Base-by-base conservation (phyloP, 345 rosid genomes). In the Chamaenerion angustifolium region DNA sequence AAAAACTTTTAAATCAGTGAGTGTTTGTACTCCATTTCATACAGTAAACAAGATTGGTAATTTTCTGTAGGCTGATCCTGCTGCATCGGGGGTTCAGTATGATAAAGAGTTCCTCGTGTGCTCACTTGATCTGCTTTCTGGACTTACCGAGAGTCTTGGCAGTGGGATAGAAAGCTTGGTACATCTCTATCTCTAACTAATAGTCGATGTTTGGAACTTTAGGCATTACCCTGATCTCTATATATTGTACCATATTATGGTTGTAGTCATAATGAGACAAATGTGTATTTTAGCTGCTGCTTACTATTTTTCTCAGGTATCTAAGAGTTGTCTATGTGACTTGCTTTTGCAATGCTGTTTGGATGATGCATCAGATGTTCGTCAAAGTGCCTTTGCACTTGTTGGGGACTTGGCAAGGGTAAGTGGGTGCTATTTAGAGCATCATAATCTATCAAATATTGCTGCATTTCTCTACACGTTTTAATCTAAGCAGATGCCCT, bases 141-240 rank as follows among this genome's bases (percentile, higher is more conserved):
- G 99, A 57, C 85, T 93, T 62, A 69, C 82, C 2, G 99, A 88
- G 67, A 90, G 99, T 61, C 95, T 93, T 64, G 80, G 86, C 54
- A 73, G 84, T 71, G 86, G 87, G 67, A 76, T 93, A 41, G 96
- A 93, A 73, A 80, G 87, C 71, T 72, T 93, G 99, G 99, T 93
- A 80, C 31, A 35, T 35, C 40, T 31, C 35, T 45, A 7, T 13
- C 14, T 43, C 11, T 11, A 41, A 18, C 4, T 13, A 23, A 6
- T 23, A 18, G 10, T n/a, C 15, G 6, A 12, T 25, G 11, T 12
- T 8, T 23, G n/a, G 40, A 23, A 49, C 1, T 40, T 25, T 10
- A 13, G 1, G n/a, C 11, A 2, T 23, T 51, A 27, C 15, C 45
- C 12, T 10, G 14, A 12, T 43, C 31, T 52, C 18, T 40, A 16